Evolutionary conservation across 805 yeast species (phyloP), one percentile per base, ranked within the genome.

Genomic region (Wickerhamiella galacta): DNA sequence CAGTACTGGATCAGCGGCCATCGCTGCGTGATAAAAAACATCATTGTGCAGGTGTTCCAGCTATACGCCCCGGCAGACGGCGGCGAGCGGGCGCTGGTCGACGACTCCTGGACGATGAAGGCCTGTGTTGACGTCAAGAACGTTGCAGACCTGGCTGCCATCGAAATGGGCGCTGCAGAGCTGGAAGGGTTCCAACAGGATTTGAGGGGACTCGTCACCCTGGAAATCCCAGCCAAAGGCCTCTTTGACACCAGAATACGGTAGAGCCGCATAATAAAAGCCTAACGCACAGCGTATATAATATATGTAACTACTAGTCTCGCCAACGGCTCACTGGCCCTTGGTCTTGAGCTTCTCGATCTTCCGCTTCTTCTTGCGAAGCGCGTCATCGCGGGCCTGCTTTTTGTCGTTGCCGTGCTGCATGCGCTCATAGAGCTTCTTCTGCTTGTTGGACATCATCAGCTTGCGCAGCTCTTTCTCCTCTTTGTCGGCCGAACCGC

Each of bases 401-500:
- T 80, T 78, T 69, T 80, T 72, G 38, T 75, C 74, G 47, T 79
- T 71, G 38, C 93, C 87, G 54, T 81, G 75, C 61, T 82, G 90
- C 93, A 87, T 81, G 74, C 79, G 79, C 64, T 78, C 78, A 66
- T 90, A 90, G 44, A 85, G 64, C 57, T 80, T 81, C 66, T 83
- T 79, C 62, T 87, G 93, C 59, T 87, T 90, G 63, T 83, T 83
- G 47, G 87, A 70, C 98, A 90, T 87, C 98, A 90, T 87, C 51
- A 83, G 81, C 75, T 73, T 74, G 64, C 80, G 80, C 63, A 87
- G 70, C 44, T 85, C 90, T 61, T 81, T 80, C 55, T 83, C 95
- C 61, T 77, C 85, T 19, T 52, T 52, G 28, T 60, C 71, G 41
- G 72, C 77, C 9, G 28, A 9, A 6, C 6, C 6, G 30, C 69